Evolutionary conservation across 73 alveolate genomes (phyloP).

Genomic region (Symbiodinium natans): DNA sequence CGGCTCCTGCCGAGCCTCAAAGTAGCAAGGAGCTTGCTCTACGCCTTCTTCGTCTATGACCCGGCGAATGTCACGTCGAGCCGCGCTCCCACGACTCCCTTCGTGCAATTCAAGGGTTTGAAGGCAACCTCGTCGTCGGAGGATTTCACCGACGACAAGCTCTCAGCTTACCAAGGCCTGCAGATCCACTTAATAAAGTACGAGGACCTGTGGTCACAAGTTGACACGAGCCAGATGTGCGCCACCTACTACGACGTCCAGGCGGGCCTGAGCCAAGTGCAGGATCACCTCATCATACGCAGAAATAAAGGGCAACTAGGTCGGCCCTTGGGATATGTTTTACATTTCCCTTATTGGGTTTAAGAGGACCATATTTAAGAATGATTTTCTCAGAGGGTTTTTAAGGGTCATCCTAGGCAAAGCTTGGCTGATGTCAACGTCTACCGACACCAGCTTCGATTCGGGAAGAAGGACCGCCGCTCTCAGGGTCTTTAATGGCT

Average conservation of each 20-base stretch:
- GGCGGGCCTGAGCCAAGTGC: not conserved
- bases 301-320: no score
- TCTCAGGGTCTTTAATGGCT: no score
- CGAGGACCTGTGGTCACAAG: slow-evolving; percentile 24
- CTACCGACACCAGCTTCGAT: slow-evolving; percentile 19
- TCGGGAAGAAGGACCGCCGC: not conserved
- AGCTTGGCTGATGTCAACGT: not conserved
- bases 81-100: not conserved
- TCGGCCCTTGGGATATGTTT: no score
- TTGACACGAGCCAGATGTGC: slow-evolving; percentile 42
- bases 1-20: no score
- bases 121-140: not conserved
- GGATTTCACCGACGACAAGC: not conserved
- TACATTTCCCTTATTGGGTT: no score
- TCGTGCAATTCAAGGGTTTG: slow-evolving; percentile 12
- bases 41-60: slow-evolving; percentile 14
- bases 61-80: not conserved
- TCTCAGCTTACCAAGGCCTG: not conserved
- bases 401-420: not conserved
- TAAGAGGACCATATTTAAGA: no score
- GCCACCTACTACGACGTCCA: slow-evolving; percentile 2
- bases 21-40: slow-evolving; percentile 7
- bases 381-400: no score
- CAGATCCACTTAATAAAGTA: slow-evolving; percentile 29
- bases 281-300: slow-evolving; percentile 20